Base-by-base conservation (phyloP, 352 stramenopile species). In the Phytophthora fragariaefolia region DNA sequence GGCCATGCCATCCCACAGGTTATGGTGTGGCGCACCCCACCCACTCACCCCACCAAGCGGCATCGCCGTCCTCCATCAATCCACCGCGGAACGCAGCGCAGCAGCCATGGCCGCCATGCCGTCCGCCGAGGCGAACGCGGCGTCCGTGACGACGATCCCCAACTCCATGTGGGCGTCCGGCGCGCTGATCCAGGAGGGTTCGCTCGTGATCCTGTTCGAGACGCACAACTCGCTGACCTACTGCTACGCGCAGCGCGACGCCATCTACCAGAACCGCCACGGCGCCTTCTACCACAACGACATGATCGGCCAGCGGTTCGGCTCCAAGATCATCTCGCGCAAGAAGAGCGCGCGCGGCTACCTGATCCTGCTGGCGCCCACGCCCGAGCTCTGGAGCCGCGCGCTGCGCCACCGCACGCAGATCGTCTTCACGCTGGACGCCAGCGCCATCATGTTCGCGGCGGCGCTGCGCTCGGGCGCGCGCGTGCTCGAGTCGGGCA, bases 201-300 rank as follows among this genome's bases (percentile, higher is more conserved):
- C 95, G 59, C 86, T 99, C n/a, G 95, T 99, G n/a, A 97, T 99
- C 18, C 89, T 99, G 20, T 99, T 98, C 73, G 95, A 98, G 82
- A 96, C 87, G 58, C 96, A 98, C 81, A 94, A 97, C 67, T 94
- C 89, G 63, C 77, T 99, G 40, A 97, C 95, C 34, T 98, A 98
- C 82, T 95, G 94, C 62, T 98, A 98, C 74, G 84, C 96, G 26
- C 92, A 91, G 69, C 70, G 74, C n/a, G 83, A 91, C 63, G 87
- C 87, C 40, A 96, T 98, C 26, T 99, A 98, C 74, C 90, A 95
- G 63, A 99, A 99, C 82, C 91, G 95, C 30, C 97, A 99, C 66
- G 97, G 97, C 32, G 87, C 95, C 40, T 99, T 99, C 77, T 87
- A 98, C 78, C 97, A 99, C 81, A 89, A 98, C 71, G 96, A 99